Evolutionary conservation across 2,329 filamentous ascomycete species (phyloP).

Genomic region (Nemania sp.): DNA sequence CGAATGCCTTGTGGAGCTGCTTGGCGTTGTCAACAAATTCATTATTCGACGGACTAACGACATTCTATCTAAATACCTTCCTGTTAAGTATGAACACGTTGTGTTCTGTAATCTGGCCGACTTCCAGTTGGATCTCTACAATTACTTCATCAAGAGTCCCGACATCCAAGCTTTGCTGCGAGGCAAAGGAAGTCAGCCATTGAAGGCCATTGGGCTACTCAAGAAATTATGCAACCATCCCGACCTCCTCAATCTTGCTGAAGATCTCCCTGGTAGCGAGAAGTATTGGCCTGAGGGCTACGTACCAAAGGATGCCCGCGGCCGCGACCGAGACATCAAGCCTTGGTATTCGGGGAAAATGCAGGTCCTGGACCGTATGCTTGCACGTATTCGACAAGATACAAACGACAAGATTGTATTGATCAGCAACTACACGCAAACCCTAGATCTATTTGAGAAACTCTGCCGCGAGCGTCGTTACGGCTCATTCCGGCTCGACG

Average conservation of each 20-base stretch:
- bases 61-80: conserved; percentile 94
- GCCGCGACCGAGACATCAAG: conserved; percentile 89
- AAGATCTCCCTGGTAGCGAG: conserved; percentile 87
- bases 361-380: conserved; percentile 97
- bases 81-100: conserved; percentile 98
- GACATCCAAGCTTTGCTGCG: conserved; percentile 90
- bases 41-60: conserved; percentile 98
- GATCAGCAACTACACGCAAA: conserved; percentile 98
- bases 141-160: conserved; percentile 94
- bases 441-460: conserved; percentile 89
- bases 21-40: conserved; percentile 92
- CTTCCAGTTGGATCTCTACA: conserved; percentile 93
- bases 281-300: conserved; percentile 82
- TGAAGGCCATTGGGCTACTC: conserved; percentile 94
- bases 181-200: conserved; percentile 91
- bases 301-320: conserved; percentile 82
- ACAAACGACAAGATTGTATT: conserved; percentile 99
- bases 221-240: conserved; percentile 99
- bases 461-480: conserved; percentile 86
- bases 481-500: conserved; percentile 86
- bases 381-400: conserved; percentile 90
- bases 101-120: conserved; percentile 95
- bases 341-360: conserved; percentile 98
- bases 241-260: conserved; percentile 81
- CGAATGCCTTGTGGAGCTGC: conserved; percentile 78